phyloP scores from a whole-genome alignment of 2,329 filamentous ascomycete species.

The Penicillium fuscoglaucum region DNA sequence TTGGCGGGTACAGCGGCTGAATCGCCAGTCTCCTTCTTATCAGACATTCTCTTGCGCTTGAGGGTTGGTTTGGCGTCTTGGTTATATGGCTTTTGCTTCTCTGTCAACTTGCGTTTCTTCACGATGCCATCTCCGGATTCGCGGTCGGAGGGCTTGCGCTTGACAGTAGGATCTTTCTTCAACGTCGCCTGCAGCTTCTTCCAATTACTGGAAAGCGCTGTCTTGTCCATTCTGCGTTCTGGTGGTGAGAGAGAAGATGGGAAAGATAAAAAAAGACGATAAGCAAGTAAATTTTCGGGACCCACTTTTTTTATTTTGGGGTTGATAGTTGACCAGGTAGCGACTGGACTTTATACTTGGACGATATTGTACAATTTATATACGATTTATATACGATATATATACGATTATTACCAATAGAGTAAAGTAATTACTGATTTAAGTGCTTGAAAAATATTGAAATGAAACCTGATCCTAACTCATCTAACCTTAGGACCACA shows the following conservation, averaged over 20 bases:
- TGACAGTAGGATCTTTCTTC: conserved; percentile 35
- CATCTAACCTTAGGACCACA: conserved; percentile 9
- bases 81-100: conserved; percentile 24
- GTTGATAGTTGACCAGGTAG: conserved; percentile 7
- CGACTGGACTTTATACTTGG: not conserved
- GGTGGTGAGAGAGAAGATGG: conserved; percentile 14
- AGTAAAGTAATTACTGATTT: no score
- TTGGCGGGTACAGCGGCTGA: conserved; percentile 54
- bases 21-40: conserved; percentile 26
- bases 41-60: conserved; percentile 38
- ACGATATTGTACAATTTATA: not conserved
- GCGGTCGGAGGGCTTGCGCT: conserved; percentile 38
- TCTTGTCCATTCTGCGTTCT: conserved; percentile 43
- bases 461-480: conserved; percentile 6
- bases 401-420: not conserved
- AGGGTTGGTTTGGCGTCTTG: conserved; percentile 14
- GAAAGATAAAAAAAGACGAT: conserved; percentile 11
- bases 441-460: conserved; percentile 5
- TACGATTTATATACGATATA: not conserved
- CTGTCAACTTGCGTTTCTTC: conserved; percentile 37
- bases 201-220: conserved; percentile 52
- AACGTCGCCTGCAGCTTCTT: conserved; percentile 52
- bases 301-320: conserved; percentile 9
- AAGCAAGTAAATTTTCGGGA: conserved; percentile 17
- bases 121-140: conserved; percentile 31